phyloP scores from a whole-genome alignment of 805 yeast species.

The Pichia phayaonensis region DNA sequence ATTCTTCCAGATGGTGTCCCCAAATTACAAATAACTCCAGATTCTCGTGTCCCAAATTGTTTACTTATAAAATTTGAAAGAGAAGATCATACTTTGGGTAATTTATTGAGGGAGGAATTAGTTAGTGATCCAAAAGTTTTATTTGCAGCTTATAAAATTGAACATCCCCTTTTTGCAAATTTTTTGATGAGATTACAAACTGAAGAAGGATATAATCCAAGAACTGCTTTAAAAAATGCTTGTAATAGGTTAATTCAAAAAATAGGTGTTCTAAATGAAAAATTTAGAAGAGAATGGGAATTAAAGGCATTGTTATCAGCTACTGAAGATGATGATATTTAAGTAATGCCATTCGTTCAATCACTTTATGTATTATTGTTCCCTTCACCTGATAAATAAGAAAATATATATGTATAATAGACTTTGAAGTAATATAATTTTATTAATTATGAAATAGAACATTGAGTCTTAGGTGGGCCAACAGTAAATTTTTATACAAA shows the following conservation, averaged over 20 bases:
- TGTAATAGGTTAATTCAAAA: conserved; percentile 78
- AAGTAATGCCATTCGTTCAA: not conserved
- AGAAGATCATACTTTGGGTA: conserved; percentile 96
- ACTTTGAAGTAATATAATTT: not conserved
- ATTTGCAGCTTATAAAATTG: conserved; percentile 95
- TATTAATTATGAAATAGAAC: not conserved
- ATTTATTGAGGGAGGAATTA: conserved; percentile 78
- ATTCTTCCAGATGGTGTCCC: conserved; percentile 96
- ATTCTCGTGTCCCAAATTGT: conserved; percentile 91
- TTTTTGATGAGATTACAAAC: conserved; percentile 93
- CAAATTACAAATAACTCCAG: conserved; percentile 87
- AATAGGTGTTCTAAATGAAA: conserved; percentile 62
- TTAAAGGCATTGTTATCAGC: conserved; percentile 65
- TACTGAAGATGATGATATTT: conserved; percentile 34
- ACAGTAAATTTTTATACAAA: too few species aligned
- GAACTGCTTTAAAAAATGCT: conserved; percentile 84
- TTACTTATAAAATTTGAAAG: conserved; percentile 88
- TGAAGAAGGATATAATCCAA: conserved; percentile 89
- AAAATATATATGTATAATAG: not conserved
- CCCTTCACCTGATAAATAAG: not conserved
- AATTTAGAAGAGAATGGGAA: conserved; percentile 89
- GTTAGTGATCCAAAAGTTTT: conserved; percentile 82
- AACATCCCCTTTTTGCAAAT: conserved; percentile 95
- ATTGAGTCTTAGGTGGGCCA: too few species aligned
- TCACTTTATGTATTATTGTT: not conserved